Conservation (phyloP, 257 asterid genomes). For the Penstemon davidsonii region DNA sequence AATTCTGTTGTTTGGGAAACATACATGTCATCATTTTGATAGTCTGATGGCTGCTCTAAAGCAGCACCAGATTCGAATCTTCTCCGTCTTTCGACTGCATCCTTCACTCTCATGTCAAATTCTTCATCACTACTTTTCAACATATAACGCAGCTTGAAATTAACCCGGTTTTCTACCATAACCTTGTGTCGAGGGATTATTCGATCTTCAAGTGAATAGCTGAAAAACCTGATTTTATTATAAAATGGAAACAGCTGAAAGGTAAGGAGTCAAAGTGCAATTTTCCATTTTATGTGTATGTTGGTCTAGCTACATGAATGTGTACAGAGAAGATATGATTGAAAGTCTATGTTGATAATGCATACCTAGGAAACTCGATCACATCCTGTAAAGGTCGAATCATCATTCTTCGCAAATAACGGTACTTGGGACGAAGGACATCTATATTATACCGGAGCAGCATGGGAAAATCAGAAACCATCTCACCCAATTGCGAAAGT, state of each 20-base stretch:
- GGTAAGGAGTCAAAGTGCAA: no score
- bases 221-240: conserved; percentile 67
- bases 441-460: conserved; percentile 78
- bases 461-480: conserved; percentile 85
- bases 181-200: conserved; percentile 77
- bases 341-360: background rate
- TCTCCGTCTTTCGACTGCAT: conserved; percentile 59
- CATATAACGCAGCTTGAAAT: conserved; percentile 83
- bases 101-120: conserved; percentile 54
- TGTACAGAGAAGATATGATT: background rate
- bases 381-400: conserved; percentile 78
- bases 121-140: conserved; percentile 71
- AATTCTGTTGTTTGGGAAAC: conserved; percentile 18
- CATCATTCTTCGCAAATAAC: conserved; percentile 79
- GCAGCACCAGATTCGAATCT: conserved; percentile 64
- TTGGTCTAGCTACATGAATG: background rate
- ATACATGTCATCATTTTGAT: conserved; percentile 21
- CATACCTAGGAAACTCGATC: conserved; percentile 89
- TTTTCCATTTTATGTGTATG: no score
- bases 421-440: conserved; percentile 86
- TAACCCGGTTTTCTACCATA: conserved; percentile 68
- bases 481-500: conserved; percentile 60
- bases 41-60: conserved; percentile 28
- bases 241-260: background rate
- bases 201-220: conserved; percentile 84